Evolutionary conservation across 768 basidiomycete genomes (phyloP), one percentile per base, ranked within the genome.

Genomic region (Tylopilus subfusipes): DNA sequence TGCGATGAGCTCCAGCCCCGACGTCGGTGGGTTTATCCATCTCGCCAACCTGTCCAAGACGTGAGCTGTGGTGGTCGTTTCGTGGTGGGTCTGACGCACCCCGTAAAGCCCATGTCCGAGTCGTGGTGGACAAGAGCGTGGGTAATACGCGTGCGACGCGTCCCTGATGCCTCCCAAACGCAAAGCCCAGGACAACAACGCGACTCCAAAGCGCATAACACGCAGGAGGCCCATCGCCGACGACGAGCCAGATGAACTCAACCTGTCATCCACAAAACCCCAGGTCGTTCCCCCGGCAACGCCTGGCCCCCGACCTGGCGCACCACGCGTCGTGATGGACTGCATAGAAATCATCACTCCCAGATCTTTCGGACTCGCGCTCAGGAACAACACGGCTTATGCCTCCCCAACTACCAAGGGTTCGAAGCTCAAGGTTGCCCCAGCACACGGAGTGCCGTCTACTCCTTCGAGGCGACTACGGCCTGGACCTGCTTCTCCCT

Each of bases 11-110:
- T 84, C 79, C 21, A 91, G 69, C 27, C 88, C 87, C 50, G 81
- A 78, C 12, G 83, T 77, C 4, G 90, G 89, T n/a, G 89, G 86
- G 70, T 91, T 90, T 27, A 85, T 79, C 90, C 88, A 90, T 59
- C 90, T 80, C 40, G 87, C 90, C 49, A 92, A 73, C 43, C 89
- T 90, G 59, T 24, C 50, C 29, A 21, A 21, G 16, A 40, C 43
- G 53, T 48, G 31, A 59, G 59, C 25, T 39, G 24, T 3, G 46
- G 33, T 50, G 33, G 25, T 25, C 4, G 40, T 24, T 18, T 43
- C 7, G 39, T 40, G 21, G 14, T 21, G 36, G 1, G 11, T 39
- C 12, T 1, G 38, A 65, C 69, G 29, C 63, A 82, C 84, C 83
- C 84, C 48, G 84, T 86, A 40, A 85, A 82, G 38, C 84, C 84